Percentiles rank a stretch among this genome's conserved stretches.
Conservation (phyloP, 2,329 filamentous ascomycete genomes). For the Colletotrichum chrysophilum region DNA sequence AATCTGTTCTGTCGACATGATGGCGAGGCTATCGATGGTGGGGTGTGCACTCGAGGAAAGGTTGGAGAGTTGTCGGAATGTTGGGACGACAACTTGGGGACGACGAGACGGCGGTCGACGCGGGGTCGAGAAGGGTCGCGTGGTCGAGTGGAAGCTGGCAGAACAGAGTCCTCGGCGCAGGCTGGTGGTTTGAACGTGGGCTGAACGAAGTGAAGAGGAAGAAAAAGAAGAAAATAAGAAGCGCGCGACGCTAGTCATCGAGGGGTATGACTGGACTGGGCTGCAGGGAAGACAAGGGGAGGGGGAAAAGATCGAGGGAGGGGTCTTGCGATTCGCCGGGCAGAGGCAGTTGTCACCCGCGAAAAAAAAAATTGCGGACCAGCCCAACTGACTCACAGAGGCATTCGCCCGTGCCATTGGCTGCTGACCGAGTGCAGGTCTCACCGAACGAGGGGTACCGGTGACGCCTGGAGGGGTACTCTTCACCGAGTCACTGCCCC, state of each 20-base stretch:
- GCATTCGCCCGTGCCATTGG: neutral
- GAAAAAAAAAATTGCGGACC: conserved; percentile 18
- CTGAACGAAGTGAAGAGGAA: conserved; percentile 9
- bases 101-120: neutral
- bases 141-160: neutral
- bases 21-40: conserved; percentile 6
- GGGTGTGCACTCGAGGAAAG: neutral
- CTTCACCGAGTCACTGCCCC: neutral
- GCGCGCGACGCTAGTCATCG: conserved; percentile 21
- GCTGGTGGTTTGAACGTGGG: neutral
- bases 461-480: neutral
- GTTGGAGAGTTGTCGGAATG: neutral
- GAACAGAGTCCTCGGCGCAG: conserved; percentile 9
- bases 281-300: neutral
- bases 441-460: conserved; percentile 4
- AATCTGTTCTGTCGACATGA: conserved; percentile 33
- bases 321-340: conserved; percentile 9
- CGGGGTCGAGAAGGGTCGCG: neutral
- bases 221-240: conserved; percentile 7
- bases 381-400: conserved; percentile 7
- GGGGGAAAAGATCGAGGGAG: conserved; percentile 2
- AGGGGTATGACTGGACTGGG: neutral
- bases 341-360: conserved; percentile 3
- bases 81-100: neutral
- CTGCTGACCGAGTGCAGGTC: neutral